Evolutionary conservation across 169 alveolate genomes (phyloP).

Genomic region (Plasmodium inui): DNA sequence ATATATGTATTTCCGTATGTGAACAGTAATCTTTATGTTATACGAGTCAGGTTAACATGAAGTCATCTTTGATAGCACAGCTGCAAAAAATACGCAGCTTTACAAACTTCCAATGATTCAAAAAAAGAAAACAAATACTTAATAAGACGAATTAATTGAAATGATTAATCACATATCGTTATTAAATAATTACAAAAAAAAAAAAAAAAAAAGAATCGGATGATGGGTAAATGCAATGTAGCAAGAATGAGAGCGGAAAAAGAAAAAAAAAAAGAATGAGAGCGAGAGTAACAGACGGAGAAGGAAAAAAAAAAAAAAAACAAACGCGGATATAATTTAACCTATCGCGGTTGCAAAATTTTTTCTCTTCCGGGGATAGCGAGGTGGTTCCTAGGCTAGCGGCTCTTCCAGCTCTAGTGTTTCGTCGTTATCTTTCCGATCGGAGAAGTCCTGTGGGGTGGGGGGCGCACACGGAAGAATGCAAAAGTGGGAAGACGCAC

Average conservation of each 20-base stretch:
- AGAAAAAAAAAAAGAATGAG: background rate
- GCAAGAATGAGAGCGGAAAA: background rate
- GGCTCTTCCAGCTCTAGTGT: constrained; percentile 56
- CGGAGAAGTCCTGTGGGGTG: constrained; percentile 53
- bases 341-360: background rate
- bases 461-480: background rate
- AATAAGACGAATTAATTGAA: background rate
- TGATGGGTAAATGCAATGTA: background rate
- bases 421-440: constrained; percentile 69
- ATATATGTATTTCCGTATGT: too few relatives aligned
- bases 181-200: background rate
- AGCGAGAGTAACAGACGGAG: background rate
- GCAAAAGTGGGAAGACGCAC: background rate
- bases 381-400: constrained; percentile 11
- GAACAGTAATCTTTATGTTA: too few relatives aligned
- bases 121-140: background rate
- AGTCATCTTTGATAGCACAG: too few relatives aligned
- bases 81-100: background rate
- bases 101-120: background rate
- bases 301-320: constrained; percentile 4
- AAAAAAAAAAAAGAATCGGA: background rate
- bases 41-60: too few relatives aligned
- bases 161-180: background rate
- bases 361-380: background rate
- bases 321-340: background rate